Base-by-base conservation (phyloP, 169 alveolate species). In the Perkinsus marinus region DNA sequence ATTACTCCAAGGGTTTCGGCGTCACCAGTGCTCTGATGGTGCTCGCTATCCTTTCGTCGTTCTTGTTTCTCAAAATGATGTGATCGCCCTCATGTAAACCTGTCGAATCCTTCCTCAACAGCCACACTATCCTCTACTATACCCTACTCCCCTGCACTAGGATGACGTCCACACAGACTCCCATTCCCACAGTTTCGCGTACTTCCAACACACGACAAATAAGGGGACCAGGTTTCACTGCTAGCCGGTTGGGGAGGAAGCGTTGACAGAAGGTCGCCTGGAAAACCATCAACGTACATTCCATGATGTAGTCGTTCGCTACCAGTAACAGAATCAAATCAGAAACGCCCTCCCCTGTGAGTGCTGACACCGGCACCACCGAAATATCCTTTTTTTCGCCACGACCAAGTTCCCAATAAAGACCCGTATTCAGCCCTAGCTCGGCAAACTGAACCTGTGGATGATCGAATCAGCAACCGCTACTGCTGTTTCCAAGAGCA, bases 331-430 rank as follows among this genome's bases (percentile, higher is more conserved):
- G 96, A 90, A 99, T 93, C 47, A 99, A 93, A 93, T 98, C 99
- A 34, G 99, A 99, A 13, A 99, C 95, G 34, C 99, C 99, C 94
- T 98, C 99, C 39, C 99, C 99, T 9, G 99, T 99, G 69, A 98
- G 96, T 3, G 99, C 99, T 69, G 99, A 96, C 19, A 99, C 99
- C 0, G 99, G 99, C 19, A 98, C 99, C 16, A 98, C 97, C 46
- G 99, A 97, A 34, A 99, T 97, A 94, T 95, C 97, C 79, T 97
- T 96, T 39, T 97, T 93, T 43, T 98, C 97, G 94, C 98, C 98
- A 68, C 95, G 96, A 91, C 98, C 98, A 26, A 26, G 79, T 93
- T 98, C 98, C 99, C 99, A 98, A 93, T 98, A 98, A 46, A 98
- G 93, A 39, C 95, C 95, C 79, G 99, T 97, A 95, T 99, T 99